Percentiles rank a stretch among this genome's conserved stretches.
Conservation (phyloP, 2,329 filamentous ascomycete species). For the Tolypocladium capitatum region DNA sequence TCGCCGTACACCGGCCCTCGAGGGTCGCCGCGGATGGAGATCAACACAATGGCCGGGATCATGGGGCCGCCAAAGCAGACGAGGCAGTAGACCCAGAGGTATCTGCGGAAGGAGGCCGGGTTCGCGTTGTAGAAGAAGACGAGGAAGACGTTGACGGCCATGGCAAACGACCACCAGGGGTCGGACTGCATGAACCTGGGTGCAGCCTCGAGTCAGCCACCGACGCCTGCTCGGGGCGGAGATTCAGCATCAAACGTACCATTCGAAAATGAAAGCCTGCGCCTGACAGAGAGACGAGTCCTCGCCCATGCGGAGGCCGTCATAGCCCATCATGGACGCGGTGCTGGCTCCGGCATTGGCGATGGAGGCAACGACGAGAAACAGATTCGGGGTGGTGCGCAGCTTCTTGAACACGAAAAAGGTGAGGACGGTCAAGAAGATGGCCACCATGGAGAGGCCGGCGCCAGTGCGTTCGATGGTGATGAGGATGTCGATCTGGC, state of each 20-base stretch:
- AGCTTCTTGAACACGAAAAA: conserved; percentile 36
- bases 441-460: conserved; percentile 37
- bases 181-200: conserved; percentile 63
- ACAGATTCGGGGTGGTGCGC: conserved; percentile 44
- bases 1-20: conserved; percentile 37
- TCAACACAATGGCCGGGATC: conserved; percentile 49
- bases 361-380: conserved; percentile 22
- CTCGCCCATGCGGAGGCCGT: conserved; percentile 42
- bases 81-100: conserved; percentile 55
- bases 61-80: conserved; percentile 60
- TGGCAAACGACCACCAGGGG: conserved; percentile 65
- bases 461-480: conserved; percentile 40
- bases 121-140: conserved; percentile 45
- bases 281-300: conserved; percentile 46
- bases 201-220: not conserved
- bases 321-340: conserved; percentile 58
- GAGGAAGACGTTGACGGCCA: conserved; percentile 71
- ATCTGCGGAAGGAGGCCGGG: conserved; percentile 51
- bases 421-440: conserved; percentile 34
- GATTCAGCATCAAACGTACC: conserved; percentile 32
- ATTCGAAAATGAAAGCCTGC: conserved; percentile 50
- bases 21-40: conserved; percentile 37
- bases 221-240: not conserved
- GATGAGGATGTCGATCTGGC: conserved; percentile 31
- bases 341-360: conserved; percentile 38